Conservation (phyloP, 192 early-diverging fungal species). For the Mortierella claussenii region DNA sequence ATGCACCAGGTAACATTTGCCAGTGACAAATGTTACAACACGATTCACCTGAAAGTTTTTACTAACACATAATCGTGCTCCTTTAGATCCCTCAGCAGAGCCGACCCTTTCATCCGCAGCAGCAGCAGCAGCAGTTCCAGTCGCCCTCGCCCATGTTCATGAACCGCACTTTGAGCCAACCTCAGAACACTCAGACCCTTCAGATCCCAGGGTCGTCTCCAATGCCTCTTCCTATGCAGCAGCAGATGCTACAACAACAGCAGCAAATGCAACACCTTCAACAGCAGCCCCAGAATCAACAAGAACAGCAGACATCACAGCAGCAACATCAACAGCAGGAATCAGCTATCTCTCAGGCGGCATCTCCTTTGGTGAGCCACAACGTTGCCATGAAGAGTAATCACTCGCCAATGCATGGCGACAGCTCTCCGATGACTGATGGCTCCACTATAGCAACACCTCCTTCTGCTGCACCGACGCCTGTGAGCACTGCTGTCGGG, state of each 20-base stretch:
- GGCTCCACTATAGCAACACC: constrained; percentile 5
- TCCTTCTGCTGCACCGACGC: constrained; percentile 9
- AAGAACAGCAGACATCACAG: constrained; percentile 9
- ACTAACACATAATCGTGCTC: too few relatives aligned
- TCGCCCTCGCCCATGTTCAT: constrained; percentile 17
- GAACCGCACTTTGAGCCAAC: constrained; percentile 19
- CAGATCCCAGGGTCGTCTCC: constrained; percentile 35
- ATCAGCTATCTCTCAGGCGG: constrained; percentile 22
- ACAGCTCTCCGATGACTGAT: constrained; percentile 27
- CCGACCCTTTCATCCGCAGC: constrained; percentile 38
- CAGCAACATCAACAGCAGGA: constrained; percentile 23
- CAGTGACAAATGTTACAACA: too few relatives aligned
- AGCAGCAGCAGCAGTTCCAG: constrained; percentile 39
- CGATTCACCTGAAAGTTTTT: too few relatives aligned
- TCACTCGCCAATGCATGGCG: constrained; percentile 18
- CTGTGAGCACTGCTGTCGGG: constrained; percentile 9
- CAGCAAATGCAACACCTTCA: constrained; percentile 18
- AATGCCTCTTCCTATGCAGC: constrained; percentile 24
- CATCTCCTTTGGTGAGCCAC: constrained; percentile 29
- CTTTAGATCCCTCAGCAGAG: constrained; percentile 20
- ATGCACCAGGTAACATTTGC: constrained; percentile 31
- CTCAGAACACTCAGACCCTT: constrained; percentile 20
- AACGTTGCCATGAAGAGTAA: constrained; percentile 12
- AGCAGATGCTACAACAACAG: constrained; percentile 6
- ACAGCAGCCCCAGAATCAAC: constrained; percentile 20